Percentiles rank a stretch among this genome's conserved stretches.
phyloP scores from a whole-genome alignment of 2,329 filamentous ascomycete species.

The Microcyclospora pomicola region DNA sequence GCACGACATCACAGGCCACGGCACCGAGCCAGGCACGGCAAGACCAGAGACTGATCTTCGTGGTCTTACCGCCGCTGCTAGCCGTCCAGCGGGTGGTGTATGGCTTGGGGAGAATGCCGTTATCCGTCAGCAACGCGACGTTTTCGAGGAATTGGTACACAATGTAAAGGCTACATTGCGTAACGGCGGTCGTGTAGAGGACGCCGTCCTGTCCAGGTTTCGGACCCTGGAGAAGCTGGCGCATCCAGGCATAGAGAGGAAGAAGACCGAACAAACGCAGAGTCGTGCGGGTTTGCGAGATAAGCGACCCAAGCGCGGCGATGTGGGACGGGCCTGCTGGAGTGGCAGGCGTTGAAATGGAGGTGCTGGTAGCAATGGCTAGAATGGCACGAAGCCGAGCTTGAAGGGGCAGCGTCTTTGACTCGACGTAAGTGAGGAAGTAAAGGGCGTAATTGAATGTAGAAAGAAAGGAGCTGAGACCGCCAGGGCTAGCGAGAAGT shows the following conservation, averaged over 20 bases:
- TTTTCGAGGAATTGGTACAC: conserved; percentile 33
- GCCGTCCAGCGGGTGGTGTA: conserved; percentile 23
- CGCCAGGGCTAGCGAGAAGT: conserved; percentile 28
- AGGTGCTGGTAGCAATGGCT: conserved; percentile 15
- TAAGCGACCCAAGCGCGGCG: conserved; percentile 25
- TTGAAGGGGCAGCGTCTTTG: conserved; percentile 24
- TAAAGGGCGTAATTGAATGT: conserved; percentile 35
- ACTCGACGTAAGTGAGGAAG: conserved; percentile 30
- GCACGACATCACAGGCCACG: conserved; percentile 30
- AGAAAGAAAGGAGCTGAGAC: conserved; percentile 31
- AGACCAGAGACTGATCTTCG: conserved; percentile 27
- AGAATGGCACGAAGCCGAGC: conserved; percentile 23
- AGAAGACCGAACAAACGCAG: conserved; percentile 31
- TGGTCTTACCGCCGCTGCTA: conserved; percentile 20
- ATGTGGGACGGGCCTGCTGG: conserved; percentile 14
- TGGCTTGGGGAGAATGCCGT: conserved; percentile 23
- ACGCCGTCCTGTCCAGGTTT: conserved; percentile 29
- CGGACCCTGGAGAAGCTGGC: conserved; percentile 27
- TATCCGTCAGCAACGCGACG: conserved; percentile 29
- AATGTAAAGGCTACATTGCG: conserved; percentile 30
- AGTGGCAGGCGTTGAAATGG: conserved; percentile 12
- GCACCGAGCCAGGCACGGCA: conserved; percentile 32
- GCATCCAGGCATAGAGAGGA: conserved; percentile 32
- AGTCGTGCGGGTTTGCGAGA: conserved; percentile 30
- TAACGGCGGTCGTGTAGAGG: conserved; percentile 27